A percentile compares a stretch with the other conserved stretches of the same genome.
phyloP scores from a whole-genome alignment of 2,329 filamentous ascomycete species.

The Verticillium nonalfalfae region DNA sequence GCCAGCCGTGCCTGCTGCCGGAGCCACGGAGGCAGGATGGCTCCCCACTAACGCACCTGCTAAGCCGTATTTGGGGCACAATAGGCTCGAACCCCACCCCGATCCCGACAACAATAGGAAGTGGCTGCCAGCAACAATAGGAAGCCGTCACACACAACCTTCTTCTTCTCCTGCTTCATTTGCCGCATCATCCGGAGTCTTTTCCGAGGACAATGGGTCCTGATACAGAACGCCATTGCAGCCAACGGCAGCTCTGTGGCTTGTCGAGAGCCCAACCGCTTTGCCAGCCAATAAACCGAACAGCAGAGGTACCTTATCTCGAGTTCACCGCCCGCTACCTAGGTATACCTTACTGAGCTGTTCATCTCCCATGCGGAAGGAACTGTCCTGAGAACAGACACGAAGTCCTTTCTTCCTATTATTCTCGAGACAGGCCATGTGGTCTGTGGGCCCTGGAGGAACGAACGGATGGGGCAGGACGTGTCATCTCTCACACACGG shows the following conservation, averaged over 20 bases:
- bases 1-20: neutral
- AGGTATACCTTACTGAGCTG: neutral
- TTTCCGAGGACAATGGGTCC: neutral
- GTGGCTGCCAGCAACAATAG: conserved; percentile 1
- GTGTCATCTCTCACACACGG: no score
- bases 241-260: neutral
- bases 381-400: neutral
- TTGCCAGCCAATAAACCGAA: neutral
- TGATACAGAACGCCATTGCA: neutral
- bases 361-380: neutral
- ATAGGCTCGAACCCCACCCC: neutral
- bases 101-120: conserved; percentile 9
- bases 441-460: neutral
- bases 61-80: conserved; percentile 1
- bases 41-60: neutral
- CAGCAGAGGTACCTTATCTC: no score
- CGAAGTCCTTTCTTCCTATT: neutral
- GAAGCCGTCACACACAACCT: neutral
- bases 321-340: neutral
- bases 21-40: neutral
- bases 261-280: neutral
- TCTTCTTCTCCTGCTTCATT: neutral
- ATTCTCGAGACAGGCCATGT: neutral
- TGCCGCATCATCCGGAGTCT: neutral
- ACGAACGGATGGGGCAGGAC: no score